Evolutionary conservation across 164 flowering plant species (phyloP), one percentile per base, ranked within the genome.

Genomic region (Vitis amurensis): DNA sequence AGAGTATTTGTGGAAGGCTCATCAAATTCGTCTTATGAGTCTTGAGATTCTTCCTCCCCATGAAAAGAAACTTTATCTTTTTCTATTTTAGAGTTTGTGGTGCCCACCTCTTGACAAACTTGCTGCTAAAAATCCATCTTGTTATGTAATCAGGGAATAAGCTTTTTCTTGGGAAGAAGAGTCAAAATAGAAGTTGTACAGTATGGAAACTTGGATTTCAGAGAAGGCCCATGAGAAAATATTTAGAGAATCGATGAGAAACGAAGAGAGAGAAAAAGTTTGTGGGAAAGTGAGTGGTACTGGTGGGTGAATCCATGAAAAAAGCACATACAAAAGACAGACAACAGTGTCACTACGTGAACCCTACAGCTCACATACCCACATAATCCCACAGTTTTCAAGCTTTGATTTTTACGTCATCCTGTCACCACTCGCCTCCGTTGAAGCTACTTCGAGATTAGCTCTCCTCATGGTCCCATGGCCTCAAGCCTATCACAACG

Each of bases 11-110:
- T 37, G 31, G 90, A 69, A 62, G 92, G 91, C 50, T 92, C 92
- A 71, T 85, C 92, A 81, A 87, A 91, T 70, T 91, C 97, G 73
- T 89, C 95, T n/a, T 89, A 95, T 15, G 93, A 87, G 27, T 76
- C 87, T 23, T 66, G 61, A 64, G 85, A 86, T 31, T 71, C 89
- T 53, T 67, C 81, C 49, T 31, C 76, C 72, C 70, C 83, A 73
- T 61, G 73, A 50, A 72, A 76, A 52, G 86, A 79, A 49, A 50
- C 69, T 64, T 82, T 81, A 64, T 93, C 98, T 74, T 91, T 97
- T 59, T 88, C 98, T 69, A 85, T 51, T 79, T 68, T 91, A 74
- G 99, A 91, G 82, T 71, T 83, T 27, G 92, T 68, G 5, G 73
- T 86, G 65, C 97, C 99, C 99, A 94, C 92, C 64, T 67, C 47